Conservation (phyloP, 2,329 filamentous ascomycete species). For the Niveomyces coronatus region DNA sequence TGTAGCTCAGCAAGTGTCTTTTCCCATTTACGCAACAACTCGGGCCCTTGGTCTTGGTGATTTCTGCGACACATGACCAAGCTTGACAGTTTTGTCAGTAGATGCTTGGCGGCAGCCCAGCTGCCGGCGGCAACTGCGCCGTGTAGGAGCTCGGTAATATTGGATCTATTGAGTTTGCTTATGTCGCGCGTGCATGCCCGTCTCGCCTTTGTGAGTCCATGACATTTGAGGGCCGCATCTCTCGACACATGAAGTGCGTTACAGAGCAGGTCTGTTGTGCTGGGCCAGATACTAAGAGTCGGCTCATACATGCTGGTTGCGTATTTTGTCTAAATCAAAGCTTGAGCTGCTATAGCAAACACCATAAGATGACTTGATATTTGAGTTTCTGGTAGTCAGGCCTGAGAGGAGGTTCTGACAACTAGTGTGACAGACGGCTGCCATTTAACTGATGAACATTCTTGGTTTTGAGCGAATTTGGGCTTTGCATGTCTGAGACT, state of each 20-base stretch:
- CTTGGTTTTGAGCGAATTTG: no score
- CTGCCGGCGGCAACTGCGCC: constrained; percentile 2
- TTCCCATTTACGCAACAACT: constrained; percentile 11
- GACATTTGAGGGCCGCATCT: neutral
- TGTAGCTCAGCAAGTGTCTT: constrained; percentile 5
- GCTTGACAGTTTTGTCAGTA: constrained; percentile 11
- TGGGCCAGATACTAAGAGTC: neutral
- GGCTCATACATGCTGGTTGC: neutral
- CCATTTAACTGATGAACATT: no score
- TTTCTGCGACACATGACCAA: constrained; percentile 13
- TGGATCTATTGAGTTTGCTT: neutral
- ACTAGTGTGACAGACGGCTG: no score
- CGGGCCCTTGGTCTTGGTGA: constrained; percentile 2
- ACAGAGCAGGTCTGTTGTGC: neutral
- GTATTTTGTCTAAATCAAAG: no score
- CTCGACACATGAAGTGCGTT: neutral
- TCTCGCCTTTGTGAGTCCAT: neutral
- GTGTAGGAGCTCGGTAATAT: constrained; percentile 7
- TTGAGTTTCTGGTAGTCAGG: no score
- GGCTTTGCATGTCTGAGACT: no score
- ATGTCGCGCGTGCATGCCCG: neutral
- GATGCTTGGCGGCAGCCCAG: constrained; percentile 11
- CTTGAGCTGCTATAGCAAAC: no score
- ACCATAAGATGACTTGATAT: no score
- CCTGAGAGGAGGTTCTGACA: no score